Percentiles rank a stretch among this genome's conserved stretches.
Evolutionary conservation across 129 eudicot genomes (phyloP).

Genomic region (Centaurea solstitialis): DNA sequence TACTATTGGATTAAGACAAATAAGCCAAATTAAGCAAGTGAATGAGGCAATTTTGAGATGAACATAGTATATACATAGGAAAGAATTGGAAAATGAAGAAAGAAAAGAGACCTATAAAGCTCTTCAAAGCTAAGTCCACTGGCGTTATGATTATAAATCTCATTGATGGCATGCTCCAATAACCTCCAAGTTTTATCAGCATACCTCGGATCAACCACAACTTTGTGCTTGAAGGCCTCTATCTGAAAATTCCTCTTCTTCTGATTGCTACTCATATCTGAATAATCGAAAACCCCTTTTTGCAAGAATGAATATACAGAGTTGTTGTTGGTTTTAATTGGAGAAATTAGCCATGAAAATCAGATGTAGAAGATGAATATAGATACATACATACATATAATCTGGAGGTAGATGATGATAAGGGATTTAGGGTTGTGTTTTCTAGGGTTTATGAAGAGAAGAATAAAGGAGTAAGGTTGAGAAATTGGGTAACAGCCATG

Average conservation of each 20-base stretch:
- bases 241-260: conserved; percentile 78
- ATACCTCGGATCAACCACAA: conserved; percentile 81
- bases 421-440: background rate
- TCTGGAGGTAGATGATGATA: background rate
- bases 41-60: background rate
- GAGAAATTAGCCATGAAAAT: background rate
- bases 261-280: conserved; percentile 39
- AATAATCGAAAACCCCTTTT: background rate
- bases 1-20: background rate
- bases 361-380: background rate
- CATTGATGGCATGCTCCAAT: conserved; percentile 74
- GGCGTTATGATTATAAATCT: conserved; percentile 81
- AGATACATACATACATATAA: no score
- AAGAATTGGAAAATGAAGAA: background rate
- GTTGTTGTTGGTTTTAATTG: background rate
- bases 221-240: conserved; percentile 74
- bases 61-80: background rate
- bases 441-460: background rate
- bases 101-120: conserved; percentile 57
- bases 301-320: no score
- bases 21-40: background rate
- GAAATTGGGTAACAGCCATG: background rate
- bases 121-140: conserved; percentile 81
- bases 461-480: background rate
- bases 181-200: conserved; percentile 92